Evolutionary conservation across 1,139 yeast species (phyloP).

Genomic region (Ogataea hybrid): DNA sequence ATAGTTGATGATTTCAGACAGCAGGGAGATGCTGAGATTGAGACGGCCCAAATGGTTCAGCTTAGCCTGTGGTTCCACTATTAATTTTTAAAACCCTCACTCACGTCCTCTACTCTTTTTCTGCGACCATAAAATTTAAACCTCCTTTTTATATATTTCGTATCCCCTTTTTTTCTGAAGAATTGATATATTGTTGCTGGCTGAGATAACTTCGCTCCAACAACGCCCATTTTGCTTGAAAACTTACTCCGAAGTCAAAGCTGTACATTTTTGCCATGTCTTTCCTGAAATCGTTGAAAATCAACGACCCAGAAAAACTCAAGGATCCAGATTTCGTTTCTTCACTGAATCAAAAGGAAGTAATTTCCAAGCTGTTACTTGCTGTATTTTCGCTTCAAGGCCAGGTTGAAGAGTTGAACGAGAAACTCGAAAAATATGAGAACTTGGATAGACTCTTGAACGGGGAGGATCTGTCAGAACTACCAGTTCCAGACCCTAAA

Average conservation of each 20-base stretch:
- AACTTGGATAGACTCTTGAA: constrained; percentile 16
- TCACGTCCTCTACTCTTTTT: neutral
- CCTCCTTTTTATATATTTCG: constrained; percentile 8
- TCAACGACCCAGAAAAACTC: constrained; percentile 20
- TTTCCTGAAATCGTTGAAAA: constrained; percentile 20
- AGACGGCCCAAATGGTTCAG: no score
- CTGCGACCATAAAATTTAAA: constrained; percentile 9
- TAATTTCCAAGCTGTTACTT: constrained; percentile 19
- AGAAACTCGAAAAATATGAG: constrained; percentile 20
- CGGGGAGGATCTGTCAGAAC: constrained; percentile 15
- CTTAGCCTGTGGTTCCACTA: no score
- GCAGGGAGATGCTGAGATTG: no score
- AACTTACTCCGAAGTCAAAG: neutral
- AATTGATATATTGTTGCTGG: neutral
- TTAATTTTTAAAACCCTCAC: no score
- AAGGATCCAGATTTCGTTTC: constrained; percentile 16
- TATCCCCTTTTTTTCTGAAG: constrained; percentile 8
- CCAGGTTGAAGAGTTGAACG: constrained; percentile 18
- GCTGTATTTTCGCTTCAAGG: constrained; percentile 19
- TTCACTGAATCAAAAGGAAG: constrained; percentile 20
- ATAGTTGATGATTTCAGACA: neutral
- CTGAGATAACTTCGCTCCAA: neutral
- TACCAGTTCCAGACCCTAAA: constrained; percentile 2
- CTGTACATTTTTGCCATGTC: constrained; percentile 10
- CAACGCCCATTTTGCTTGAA: neutral